A percentile compares a stretch with the other conserved stretches of the same genome.
phyloP scores from a whole-genome alignment of 148 eudicot species.

The Rhododendron mucronatum region DNA sequence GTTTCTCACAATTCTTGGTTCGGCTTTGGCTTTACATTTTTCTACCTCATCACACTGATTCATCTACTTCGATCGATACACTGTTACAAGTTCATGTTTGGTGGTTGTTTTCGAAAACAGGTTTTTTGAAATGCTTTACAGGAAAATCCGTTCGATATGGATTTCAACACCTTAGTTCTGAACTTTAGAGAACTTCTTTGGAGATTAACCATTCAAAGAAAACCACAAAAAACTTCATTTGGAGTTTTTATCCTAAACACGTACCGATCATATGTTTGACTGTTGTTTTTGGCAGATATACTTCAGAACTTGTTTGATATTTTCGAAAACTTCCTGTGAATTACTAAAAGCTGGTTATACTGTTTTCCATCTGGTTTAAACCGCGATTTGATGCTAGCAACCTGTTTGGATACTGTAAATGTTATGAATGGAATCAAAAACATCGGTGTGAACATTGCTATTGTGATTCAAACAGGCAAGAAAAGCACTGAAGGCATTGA shows the following conservation, averaged over 20 bases:
- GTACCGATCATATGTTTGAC: background rate
- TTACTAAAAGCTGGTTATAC: background rate
- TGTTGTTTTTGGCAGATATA: background rate
- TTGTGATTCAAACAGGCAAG: slow-evolving; percentile 39
- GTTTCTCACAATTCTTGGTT: slow-evolving; percentile 11
- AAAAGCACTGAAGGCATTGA: slow-evolving; percentile 60
- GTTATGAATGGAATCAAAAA: background rate
- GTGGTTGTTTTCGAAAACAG: background rate
- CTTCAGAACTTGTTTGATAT: background rate
- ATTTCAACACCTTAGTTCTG: background rate
- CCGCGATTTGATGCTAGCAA: background rate
- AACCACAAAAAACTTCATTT: background rate
- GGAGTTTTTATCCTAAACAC: background rate
- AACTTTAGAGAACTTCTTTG: background rate
- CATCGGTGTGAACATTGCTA: background rate
- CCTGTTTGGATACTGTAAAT: background rate
- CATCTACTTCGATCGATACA: background rate
- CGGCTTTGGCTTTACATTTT: background rate
- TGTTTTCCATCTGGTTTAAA: background rate
- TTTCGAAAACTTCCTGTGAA: background rate
- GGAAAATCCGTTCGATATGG: background rate
- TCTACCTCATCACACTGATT: background rate
- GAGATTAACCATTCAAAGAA: background rate
- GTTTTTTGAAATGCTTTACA: background rate
- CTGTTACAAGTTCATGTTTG: background rate